These are phyloP conservation scores for Paramecium octaurelia DNA, from an alignment of 73 alveolate genomes.

Conservation along the genomic window DNA sequence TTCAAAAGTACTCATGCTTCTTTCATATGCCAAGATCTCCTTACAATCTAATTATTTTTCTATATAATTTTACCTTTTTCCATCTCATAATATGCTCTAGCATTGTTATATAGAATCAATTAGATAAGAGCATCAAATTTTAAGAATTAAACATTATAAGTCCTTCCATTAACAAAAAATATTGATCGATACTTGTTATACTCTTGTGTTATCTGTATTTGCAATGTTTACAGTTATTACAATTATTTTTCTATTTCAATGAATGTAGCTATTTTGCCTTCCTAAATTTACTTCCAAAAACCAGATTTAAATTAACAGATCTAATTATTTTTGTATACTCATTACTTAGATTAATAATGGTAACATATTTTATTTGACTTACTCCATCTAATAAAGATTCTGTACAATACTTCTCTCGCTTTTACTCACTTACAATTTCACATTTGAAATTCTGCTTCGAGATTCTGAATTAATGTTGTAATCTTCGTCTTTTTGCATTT, in stretches of 20 bases:
- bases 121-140: not conserved
- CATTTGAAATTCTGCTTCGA: not conserved
- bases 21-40: conserved; percentile 11
- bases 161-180: conserved; percentile 2
- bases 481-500: conserved; percentile 43
- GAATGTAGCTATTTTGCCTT: not conserved
- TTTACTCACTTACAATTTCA: not conserved
- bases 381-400: conserved; percentile 9
- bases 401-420: conserved; percentile 29
- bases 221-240: not conserved
- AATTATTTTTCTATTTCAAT: not conserved
- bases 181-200: not conserved
- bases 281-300: not conserved
- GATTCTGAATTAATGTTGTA: conserved; percentile 1
- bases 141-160: not conserved
- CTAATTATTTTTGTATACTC: not conserved
- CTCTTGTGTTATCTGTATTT: not conserved
- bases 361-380: conserved; percentile 7
- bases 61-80: not conserved
- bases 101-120: not conserved
- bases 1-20: conserved; percentile 15
- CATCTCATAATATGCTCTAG: conserved; percentile 16
- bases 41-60: not conserved
- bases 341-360: conserved; percentile 16
- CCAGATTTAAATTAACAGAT: not conserved